Evolutionary conservation across 2,329 filamentous ascomycete genomes (phyloP).

Genomic region (Alternaria angustiovoidea): DNA sequence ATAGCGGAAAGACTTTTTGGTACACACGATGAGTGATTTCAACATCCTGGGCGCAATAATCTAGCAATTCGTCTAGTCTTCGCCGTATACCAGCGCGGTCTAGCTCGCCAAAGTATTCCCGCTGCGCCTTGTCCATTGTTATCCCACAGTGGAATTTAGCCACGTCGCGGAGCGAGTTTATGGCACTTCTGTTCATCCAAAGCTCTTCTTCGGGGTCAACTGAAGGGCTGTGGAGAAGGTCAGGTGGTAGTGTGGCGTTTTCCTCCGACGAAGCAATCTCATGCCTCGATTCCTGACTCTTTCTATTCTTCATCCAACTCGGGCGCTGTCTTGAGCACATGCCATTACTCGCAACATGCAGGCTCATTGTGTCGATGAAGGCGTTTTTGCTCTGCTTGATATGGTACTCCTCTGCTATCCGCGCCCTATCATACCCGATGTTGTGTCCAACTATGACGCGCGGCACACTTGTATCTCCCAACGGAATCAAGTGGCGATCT

Average conservation of each 20-base stretch:
- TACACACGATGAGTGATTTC: constrained; percentile 93
- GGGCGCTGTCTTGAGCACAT: constrained; percentile 98
- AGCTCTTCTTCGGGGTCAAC: constrained; percentile 90
- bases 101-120: constrained; percentile 86
- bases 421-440: constrained; percentile 90
- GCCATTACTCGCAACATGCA: constrained; percentile 96
- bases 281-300: constrained; percentile 84
- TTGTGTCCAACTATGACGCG: constrained; percentile 93
- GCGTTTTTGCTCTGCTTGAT: constrained; percentile 82
- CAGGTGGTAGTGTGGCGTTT: constrained; percentile 71
- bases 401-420: constrained; percentile 88
- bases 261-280: constrained; percentile 73
- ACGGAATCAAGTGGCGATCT: constrained; percentile 80
- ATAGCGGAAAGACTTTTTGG: constrained; percentile 89
- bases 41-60: constrained; percentile 96
- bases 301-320: constrained; percentile 97
- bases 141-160: constrained; percentile 95
- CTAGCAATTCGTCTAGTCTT: constrained; percentile 81
- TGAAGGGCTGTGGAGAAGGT: constrained; percentile 72
- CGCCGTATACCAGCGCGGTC: constrained; percentile 73
- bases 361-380: constrained; percentile 96
- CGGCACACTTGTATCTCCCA: constrained; percentile 77
- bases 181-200: constrained; percentile 92
- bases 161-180: constrained; percentile 94
- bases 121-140: constrained; percentile 85